Percentiles rank a stretch among this genome's conserved stretches.
These are phyloP conservation scores for Aspergillus tubingensis DNA, from an alignment of 2,329 filamentous ascomycete genomes.

Conservation along the genomic window DNA sequence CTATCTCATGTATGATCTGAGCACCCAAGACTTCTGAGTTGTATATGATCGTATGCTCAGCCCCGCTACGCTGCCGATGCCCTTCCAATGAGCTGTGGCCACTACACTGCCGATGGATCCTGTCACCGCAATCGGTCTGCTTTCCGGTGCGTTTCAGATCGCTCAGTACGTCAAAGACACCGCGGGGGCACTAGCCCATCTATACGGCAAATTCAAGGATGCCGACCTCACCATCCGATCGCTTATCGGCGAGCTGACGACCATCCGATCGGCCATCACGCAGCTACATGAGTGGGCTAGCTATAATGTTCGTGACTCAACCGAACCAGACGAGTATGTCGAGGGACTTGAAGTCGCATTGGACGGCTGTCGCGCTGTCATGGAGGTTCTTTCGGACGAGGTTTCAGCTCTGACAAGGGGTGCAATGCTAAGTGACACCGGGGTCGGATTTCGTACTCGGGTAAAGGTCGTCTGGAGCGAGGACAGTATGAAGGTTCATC, in stretches of 20 bases:
- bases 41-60: too few species aligned
- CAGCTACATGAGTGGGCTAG: conserved; percentile 40
- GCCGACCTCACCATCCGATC: conserved; percentile 42
- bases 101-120: conserved; percentile 33
- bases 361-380: conserved; percentile 38
- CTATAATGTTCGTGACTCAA: conserved; percentile 25
- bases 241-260: conserved; percentile 38
- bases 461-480: conserved; percentile 42
- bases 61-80: not conserved
- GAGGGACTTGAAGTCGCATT: conserved; percentile 36
- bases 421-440: conserved; percentile 18
- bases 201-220: conserved; percentile 38
- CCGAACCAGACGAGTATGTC: conserved; percentile 30
- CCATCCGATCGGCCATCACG: conserved; percentile 39
- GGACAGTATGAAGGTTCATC: conserved; percentile 37
- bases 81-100: not conserved
- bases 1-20: too few species aligned
- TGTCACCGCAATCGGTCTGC: conserved; percentile 35
- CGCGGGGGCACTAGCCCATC: conserved; percentile 32
- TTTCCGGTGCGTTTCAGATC: conserved; percentile 38
- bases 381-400: conserved; percentile 40
- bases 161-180: conserved; percentile 37
- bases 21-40: too few species aligned
- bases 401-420: conserved; percentile 33
- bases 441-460: conserved; percentile 28